A percentile compares a stretch with the other conserved stretches of the same genome.
phyloP scores from a whole-genome alignment of 2,329 filamentous ascomycete species.

The Eutypella sp. region DNA sequence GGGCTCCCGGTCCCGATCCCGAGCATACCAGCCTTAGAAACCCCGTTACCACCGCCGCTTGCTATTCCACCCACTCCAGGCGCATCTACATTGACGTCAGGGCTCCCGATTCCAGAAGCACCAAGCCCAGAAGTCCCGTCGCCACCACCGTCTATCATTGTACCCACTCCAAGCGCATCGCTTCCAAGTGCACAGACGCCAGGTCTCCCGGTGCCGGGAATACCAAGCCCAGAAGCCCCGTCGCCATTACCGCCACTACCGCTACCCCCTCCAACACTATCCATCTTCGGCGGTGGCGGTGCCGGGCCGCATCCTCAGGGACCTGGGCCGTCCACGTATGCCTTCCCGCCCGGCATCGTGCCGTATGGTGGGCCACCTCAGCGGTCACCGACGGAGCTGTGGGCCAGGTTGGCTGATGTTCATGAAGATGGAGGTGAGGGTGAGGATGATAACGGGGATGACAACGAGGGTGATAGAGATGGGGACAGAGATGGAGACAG shows the following conservation, averaged over 20 bases:
- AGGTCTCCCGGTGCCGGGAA: background rate
- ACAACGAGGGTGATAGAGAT: background rate
- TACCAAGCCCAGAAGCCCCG: background rate
- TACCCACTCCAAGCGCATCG: too few relatives aligned
- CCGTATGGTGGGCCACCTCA: constrained; percentile 20
- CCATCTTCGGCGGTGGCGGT: constrained; percentile 1
- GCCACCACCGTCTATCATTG: background rate
- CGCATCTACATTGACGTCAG: too few relatives aligned
- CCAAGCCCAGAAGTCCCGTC: background rate
- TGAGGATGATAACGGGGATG: background rate
- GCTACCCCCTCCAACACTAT: background rate
- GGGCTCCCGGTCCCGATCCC: too few relatives aligned
- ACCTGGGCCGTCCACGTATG: constrained; percentile 10
- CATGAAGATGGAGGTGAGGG: constrained; percentile 3
- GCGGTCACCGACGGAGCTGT: too few relatives aligned
- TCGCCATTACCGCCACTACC: background rate
- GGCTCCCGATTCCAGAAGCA: too few relatives aligned
- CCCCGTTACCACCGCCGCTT: background rate
- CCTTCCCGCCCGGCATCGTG: constrained; percentile 18
- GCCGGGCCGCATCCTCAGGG: constrained; percentile 6
- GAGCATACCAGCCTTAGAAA: background rate
- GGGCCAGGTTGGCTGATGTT: too few relatives aligned
- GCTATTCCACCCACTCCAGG: background rate
- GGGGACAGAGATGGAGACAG: background rate
- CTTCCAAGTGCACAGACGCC: too few relatives aligned